A percentile compares a stretch with the other conserved stretches of the same genome.
Conservation (phyloP, 257 asterid species). For the Solanum chaucha region DNA sequence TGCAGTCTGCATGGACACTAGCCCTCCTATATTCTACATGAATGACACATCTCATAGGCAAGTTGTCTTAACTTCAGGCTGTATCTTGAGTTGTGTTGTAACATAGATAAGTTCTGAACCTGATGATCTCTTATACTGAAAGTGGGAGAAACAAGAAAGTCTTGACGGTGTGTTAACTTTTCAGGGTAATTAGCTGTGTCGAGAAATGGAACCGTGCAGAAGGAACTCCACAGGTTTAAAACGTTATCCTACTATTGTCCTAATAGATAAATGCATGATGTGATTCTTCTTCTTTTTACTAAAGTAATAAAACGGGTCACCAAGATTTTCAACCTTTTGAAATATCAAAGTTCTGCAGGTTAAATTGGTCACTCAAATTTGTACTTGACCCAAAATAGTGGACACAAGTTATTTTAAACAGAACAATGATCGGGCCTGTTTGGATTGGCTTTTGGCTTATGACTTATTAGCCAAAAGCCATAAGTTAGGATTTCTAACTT, state of each 20-base stretch:
- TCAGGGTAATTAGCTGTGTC: conserved; percentile 61
- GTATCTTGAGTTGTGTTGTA: neutral
- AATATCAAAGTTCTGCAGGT: neutral
- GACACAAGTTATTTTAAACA: neutral
- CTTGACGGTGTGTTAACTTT: conserved; percentile 5
- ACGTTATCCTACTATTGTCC: neutral
- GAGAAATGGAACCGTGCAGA: conserved; percentile 74
- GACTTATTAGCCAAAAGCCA: too few species aligned
- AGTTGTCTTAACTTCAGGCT: neutral
- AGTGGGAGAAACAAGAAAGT: neutral
- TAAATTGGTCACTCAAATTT: neutral
- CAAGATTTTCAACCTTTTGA: neutral
- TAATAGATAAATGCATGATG: neutral
- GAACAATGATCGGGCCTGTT: neutral
- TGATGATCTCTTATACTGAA: neutral
- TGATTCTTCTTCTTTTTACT: too few species aligned
- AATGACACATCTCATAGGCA: conserved; percentile 95
- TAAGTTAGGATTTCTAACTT: too few species aligned
- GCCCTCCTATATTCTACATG: conserved; percentile 96
- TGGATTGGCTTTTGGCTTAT: too few species aligned
- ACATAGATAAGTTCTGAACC: neutral
- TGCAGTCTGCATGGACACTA: conserved; percentile 91
- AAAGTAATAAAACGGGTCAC: neutral
- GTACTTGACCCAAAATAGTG: neutral
- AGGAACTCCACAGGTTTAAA: conserved; percentile 80